Conservation (phyloP, 148 eudicot genomes). For the Drosera capensis region DNA sequence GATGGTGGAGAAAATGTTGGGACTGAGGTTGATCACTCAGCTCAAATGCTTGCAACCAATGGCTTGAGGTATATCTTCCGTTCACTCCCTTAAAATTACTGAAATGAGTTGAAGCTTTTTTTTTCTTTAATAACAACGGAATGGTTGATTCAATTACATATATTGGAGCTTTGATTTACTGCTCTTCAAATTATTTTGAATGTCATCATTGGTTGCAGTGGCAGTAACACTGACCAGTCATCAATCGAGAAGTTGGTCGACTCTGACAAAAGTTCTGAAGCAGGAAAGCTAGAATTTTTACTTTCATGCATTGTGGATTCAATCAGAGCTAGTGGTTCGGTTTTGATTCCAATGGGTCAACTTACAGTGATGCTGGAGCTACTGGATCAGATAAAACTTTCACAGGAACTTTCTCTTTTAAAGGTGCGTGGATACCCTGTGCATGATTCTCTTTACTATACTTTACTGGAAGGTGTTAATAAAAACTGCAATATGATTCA, state of each 20-base stretch:
- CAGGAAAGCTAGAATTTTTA: slow-evolving; percentile 58
- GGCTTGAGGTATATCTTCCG: background rate
- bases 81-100: background rate
- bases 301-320: slow-evolving; percentile 46
- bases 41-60: slow-evolving; percentile 8
- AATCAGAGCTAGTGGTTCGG: slow-evolving; percentile 71
- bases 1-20: slow-evolving; percentile 16
- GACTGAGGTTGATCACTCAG: slow-evolving; percentile 15
- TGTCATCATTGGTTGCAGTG: slow-evolving; percentile 10
- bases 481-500: no score
- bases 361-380: slow-evolving; percentile 59
- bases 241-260: slow-evolving; percentile 18
- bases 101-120: background rate
- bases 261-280: slow-evolving; percentile 42
- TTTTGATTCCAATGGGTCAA: slow-evolving; percentile 57
- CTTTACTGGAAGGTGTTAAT: no score
- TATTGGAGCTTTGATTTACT: no score
- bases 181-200: no score
- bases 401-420: slow-evolving; percentile 31
- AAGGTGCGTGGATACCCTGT: slow-evolving; percentile 20
- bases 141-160: no score
- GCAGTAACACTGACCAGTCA: slow-evolving; percentile 13
- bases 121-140: no score
- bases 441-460: no score
- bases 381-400: slow-evolving; percentile 43